Percentiles rank a stretch among this genome's conserved stretches.
These are phyloP conservation scores for Aspergillus heteromorphus DNA, from an alignment of 495 filamentous ascomycete genomes.

Conservation along the genomic window DNA sequence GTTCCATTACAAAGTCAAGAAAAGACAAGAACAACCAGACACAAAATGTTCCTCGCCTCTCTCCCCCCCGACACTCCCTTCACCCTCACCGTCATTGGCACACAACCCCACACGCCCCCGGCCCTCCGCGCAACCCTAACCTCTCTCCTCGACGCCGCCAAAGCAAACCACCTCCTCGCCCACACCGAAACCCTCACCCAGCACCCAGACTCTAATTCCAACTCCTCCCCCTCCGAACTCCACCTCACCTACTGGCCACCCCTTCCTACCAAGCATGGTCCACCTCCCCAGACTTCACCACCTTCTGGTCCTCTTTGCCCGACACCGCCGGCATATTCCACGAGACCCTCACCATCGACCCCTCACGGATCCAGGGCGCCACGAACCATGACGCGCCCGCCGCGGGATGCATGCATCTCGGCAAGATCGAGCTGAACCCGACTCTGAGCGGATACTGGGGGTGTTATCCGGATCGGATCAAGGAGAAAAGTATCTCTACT, in stretches of 20 bases:
- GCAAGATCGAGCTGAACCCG: constrained; percentile 6
- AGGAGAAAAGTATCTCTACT: neutral
- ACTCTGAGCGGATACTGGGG: constrained; percentile 32
- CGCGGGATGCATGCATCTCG: constrained; percentile 16
- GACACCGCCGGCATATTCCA: constrained; percentile 24
- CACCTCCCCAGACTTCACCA: constrained; percentile 5
- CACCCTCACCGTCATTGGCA: constrained; percentile 15
- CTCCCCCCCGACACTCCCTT: constrained; percentile 4
- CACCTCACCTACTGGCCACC: constrained; percentile 18
- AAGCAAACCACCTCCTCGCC: neutral
- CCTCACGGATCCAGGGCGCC: constrained; percentile 15
- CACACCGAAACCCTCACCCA: constrained; percentile 10
- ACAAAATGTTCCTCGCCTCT: neutral
- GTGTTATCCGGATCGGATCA: constrained; percentile 21
- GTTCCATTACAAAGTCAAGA: too few relatives aligned
- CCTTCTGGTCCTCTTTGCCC: constrained; percentile 23
- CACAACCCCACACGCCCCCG: constrained; percentile 3
- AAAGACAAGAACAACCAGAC: too few relatives aligned
- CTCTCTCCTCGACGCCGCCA: constrained; percentile 2
- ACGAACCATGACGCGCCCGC: constrained; percentile 12
- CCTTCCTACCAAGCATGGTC: constrained; percentile 14
- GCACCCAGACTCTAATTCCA: constrained; percentile 1
- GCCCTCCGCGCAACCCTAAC: constrained; percentile 1
- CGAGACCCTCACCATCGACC: constrained; percentile 20
- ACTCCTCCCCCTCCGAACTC: neutral